Base-by-base conservation (phyloP, 192 early-diverging fungal species). In the Umbelopsis isabellina region DNA sequence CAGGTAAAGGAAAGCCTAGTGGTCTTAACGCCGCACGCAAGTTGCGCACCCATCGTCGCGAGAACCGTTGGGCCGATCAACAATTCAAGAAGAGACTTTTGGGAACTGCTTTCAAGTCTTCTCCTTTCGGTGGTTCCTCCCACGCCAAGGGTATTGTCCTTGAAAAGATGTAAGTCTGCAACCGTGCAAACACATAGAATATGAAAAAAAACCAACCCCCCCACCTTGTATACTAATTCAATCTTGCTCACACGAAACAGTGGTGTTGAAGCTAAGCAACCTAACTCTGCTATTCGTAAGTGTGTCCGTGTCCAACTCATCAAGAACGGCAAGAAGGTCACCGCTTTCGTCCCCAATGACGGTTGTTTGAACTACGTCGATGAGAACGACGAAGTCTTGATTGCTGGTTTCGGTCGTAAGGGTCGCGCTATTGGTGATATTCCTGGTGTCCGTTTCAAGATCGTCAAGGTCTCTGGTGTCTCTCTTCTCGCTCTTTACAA, bases 251-350 rank as follows among this genome's bases (percentile, higher is more conserved):
- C 0, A 9, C 49, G 50, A 11, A 47, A 71, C 74, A 93, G 91
- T 84, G 97, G 96, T 92, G 93, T 99, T 80, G 97, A 99, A 89
- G 95, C 97, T 80, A 99, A 99, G 87, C 97, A 99, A 86, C 97
- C 97, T 80, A 99, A 99, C 93, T 99, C 97, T 87, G 97, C 97
- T 75, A 99, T 99, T 91, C 94, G 97, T 86, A 99, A 99, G 89
- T 97, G 96, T 87, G 95, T 99, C 76, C 95, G 97, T 93, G 96
- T 95, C 78, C 97, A 99, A 89, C 90, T 99, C 75, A 97, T 99
- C 91, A 99, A 99, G 92, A 99, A 99, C 92, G 94, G 93, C 83
- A 99, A 99, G 93, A 99, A 97, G 92, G 91, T 99, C 83, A 97
- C 97, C 66, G 97, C 97, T 78, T 99, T 99, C 87, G 97, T 99